These are phyloP conservation scores for Saccharum officinarum DNA, from an alignment of 176 grass and related monocot species.

Conservation along the genomic window DNA sequence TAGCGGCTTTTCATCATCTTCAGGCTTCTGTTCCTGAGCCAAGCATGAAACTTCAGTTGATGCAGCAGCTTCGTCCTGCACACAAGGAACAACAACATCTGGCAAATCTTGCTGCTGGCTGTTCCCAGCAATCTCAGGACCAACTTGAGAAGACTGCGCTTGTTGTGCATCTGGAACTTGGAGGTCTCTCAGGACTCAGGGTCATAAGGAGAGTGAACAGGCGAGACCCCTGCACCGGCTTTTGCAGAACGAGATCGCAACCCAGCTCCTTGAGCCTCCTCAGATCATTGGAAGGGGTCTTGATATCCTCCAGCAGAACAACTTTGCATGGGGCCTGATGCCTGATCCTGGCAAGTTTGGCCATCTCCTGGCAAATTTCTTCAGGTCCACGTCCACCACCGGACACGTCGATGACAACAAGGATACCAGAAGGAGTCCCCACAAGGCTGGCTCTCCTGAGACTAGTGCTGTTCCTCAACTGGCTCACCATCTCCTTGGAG, in stretches of 20 bases:
- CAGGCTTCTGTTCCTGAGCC: neutral
- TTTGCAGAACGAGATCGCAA: conserved; percentile 48
- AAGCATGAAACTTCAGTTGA: neutral
- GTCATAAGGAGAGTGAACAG: conserved; percentile 23
- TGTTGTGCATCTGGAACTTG: conserved; percentile 14
- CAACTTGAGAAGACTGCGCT: neutral
- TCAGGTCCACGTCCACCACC: conserved; percentile 3
- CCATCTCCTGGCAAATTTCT: conserved; percentile 18
- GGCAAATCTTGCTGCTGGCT: neutral
- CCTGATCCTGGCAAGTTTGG: conserved; percentile 16
- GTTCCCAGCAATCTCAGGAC: neutral
- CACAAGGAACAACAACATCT: neutral
- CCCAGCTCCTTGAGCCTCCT: conserved; percentile 29
- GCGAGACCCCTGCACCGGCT: conserved; percentile 66
- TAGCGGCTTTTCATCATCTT: conserved; percentile 25
- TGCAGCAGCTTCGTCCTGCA: neutral
- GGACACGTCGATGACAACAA: conserved; percentile 52
- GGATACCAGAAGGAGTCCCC: conserved; percentile 20
- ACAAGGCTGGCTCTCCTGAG: neutral
- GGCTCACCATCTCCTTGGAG: conserved; percentile 43
- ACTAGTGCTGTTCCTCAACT: conserved; percentile 17
- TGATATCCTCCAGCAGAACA: conserved; percentile 48
- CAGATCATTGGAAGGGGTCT: conserved; percentile 29
- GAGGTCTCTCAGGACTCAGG: conserved; percentile 32
- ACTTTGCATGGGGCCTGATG: conserved; percentile 44